phyloP scores from a whole-genome alignment of 148 eudicot genomes.

The Tetragonia tetragonoides region DNA sequence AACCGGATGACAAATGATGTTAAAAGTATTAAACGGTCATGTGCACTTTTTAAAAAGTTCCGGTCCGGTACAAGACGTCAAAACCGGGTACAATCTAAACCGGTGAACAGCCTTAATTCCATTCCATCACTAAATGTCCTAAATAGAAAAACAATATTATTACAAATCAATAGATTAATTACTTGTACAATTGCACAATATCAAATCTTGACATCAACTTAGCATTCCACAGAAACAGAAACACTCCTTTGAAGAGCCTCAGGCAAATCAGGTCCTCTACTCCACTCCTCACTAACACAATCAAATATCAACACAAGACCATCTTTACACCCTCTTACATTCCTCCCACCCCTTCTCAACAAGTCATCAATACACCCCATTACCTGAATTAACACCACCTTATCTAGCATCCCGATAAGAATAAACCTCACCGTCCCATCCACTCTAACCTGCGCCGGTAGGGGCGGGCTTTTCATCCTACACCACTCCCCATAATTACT shows the following conservation, averaged over 20 bases:
- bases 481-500: constrained; percentile 60
- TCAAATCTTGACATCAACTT: background rate
- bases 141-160: too few species aligned
- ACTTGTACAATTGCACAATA: background rate
- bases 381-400: constrained; percentile 73
- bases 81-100: too few species aligned
- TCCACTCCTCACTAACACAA: constrained; percentile 63
- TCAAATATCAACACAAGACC: constrained; percentile 69
- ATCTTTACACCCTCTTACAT: constrained; percentile 47
- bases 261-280: constrained; percentile 65
- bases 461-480: constrained; percentile 66
- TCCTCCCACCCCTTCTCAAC: constrained; percentile 59
- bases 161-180: too few species aligned
- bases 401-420: constrained; percentile 64
- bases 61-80: too few species aligned
- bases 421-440: constrained; percentile 70
- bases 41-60: too few species aligned
- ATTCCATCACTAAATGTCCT: too few species aligned
- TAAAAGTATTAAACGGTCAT: too few species aligned
- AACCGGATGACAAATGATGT: too few species aligned
- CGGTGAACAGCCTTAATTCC: too few species aligned
- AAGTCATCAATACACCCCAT: constrained; percentile 66
- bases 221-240: constrained; percentile 73
- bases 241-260: constrained; percentile 58
- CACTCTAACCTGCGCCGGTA: constrained; percentile 55